Evolutionary conservation across 2,329 filamentous ascomycete species (phyloP).

Genomic region (Mycosphaerella sp.): DNA sequence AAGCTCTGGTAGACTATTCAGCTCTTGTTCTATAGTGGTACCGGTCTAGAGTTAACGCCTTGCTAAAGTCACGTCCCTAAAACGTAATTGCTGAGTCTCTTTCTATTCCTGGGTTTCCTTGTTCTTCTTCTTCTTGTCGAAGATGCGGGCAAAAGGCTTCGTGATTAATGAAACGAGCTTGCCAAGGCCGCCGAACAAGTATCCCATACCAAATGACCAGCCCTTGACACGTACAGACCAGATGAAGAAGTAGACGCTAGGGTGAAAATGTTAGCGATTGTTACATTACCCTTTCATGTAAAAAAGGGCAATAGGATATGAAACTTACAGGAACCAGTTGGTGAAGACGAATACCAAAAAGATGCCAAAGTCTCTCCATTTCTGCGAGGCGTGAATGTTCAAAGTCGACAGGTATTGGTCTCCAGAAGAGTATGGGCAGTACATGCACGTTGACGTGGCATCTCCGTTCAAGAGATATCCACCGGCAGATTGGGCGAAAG

Average conservation of each 20-base stretch:
- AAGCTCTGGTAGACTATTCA: not conserved
- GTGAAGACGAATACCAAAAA: constrained; percentile 67
- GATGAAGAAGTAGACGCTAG: constrained; percentile 51
- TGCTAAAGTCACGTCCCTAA: not conserved
- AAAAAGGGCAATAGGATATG: not conserved
- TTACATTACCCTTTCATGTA: not conserved
- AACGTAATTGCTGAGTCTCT: not conserved
- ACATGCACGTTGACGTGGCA: constrained; percentile 56
- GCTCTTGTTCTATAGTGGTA: not conserved
- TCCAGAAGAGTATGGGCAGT: constrained; percentile 62
- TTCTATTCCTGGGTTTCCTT: constrained; percentile 2
- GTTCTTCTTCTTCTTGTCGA: constrained; percentile 19
- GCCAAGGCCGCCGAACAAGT: constrained; percentile 47
- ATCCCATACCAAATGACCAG: constrained; percentile 63
- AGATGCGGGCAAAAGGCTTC: constrained; percentile 27
- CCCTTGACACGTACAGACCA: constrained; percentile 64
- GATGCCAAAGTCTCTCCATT: constrained; percentile 68
- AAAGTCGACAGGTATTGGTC: constrained; percentile 58
- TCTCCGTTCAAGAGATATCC: constrained; percentile 61
- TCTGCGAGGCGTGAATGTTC: constrained; percentile 52
- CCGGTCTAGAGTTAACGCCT: not conserved
- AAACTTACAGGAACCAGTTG: constrained; percentile 41
- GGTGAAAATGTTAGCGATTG: not conserved
- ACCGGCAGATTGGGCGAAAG: constrained; percentile 48
- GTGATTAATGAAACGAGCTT: constrained; percentile 36